These are phyloP conservation scores for Nakazawaea peltata DNA, from an alignment of 805 yeast genomes.

Conservation along the genomic window DNA sequence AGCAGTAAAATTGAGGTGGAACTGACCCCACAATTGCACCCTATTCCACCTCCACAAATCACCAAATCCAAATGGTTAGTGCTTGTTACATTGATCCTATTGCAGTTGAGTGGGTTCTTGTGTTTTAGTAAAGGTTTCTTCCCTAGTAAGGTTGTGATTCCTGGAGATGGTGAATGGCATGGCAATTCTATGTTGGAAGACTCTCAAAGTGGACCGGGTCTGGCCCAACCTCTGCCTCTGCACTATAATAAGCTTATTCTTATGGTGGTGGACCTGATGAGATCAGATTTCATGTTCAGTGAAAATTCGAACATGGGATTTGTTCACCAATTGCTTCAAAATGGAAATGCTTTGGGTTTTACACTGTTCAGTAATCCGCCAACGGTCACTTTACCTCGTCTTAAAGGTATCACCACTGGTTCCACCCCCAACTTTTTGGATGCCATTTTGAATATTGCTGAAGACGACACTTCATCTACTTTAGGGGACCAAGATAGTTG, in stretches of 20 bases:
- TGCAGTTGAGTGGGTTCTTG: conserved; percentile 46
- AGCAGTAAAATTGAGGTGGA: no score
- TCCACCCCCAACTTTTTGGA: conserved; percentile 91
- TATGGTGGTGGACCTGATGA: conserved; percentile 87
- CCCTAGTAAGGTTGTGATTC: conserved; percentile 76
- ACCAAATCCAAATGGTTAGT: conserved; percentile 8
- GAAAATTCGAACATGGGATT: conserved; percentile 55
- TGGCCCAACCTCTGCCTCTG: conserved; percentile 13
- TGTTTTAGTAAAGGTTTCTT: conserved; percentile 80
- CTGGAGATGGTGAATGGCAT: conserved; percentile 42
- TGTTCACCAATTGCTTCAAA: conserved; percentile 55
- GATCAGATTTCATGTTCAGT: conserved; percentile 80
- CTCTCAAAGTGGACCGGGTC: no score
- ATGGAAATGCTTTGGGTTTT: conserved; percentile 74
- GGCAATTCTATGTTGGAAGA: conserved; percentile 13
- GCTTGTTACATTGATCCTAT: conserved; percentile 14
- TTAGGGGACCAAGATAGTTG: conserved; percentile 78
- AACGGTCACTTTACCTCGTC: conserved; percentile 89
- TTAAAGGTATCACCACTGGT: conserved; percentile 92
- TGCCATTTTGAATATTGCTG: conserved; percentile 90
- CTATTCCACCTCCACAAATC: no score
- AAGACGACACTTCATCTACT: conserved; percentile 67
- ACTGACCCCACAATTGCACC: no score
- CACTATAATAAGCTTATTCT: conserved; percentile 63
- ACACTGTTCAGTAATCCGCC: conserved; percentile 95